These are phyloP conservation scores for Daucus carota DNA, from an alignment of 129 eudicot genomes.

Conservation along the genomic window DH1_v3.0 NC_030385.2:39217001-39217500, in stretches of 20 bases:
- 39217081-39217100: too few species aligned
- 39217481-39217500: constrained; percentile 31
- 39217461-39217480: constrained; percentile 39
- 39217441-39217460: constrained; percentile 57
- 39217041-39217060: background rate
- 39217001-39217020: background rate
- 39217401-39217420: constrained; percentile 46
- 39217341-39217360: background rate
- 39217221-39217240: constrained; percentile 30
- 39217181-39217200: background rate
- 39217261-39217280: constrained; percentile 79
- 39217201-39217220: background rate
- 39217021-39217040: background rate
- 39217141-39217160: background rate
- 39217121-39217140: background rate
- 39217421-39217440: constrained; percentile 51
- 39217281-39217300: constrained; percentile 61
- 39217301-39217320: background rate
- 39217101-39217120: too few species aligned
- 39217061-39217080: too few species aligned
- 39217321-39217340: background rate
- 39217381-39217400: constrained; percentile 51
- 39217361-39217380: background rate
- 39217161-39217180: background rate
- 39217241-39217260: constrained; percentile 50